phyloP scores from a whole-genome alignment of 73 alveolate species.

The Stentor roeselii region DNA sequence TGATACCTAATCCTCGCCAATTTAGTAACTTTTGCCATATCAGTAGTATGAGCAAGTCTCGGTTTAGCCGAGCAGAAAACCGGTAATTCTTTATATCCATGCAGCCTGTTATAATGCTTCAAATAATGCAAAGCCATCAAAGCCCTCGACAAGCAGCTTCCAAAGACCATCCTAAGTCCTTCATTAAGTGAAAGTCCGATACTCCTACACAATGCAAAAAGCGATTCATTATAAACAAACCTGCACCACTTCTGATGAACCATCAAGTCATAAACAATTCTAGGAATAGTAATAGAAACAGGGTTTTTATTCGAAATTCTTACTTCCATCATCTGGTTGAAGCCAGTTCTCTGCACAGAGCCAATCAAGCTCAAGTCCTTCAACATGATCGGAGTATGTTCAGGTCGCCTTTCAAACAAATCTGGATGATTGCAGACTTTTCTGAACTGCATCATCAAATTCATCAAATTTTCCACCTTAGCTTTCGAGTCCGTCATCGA shows the following conservation, averaged over 20 bases:
- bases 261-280: slow-evolving; percentile 79
- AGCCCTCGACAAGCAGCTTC: neutral
- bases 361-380: slow-evolving; percentile 58
- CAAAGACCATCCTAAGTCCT: slow-evolving; percentile 14
- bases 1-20: neutral
- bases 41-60: neutral
- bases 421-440: slow-evolving; percentile 98
- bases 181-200: slow-evolving; percentile 30
- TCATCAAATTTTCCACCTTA: slow-evolving; percentile 90
- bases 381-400: slow-evolving; percentile 85
- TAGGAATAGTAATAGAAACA: slow-evolving; percentile 70
- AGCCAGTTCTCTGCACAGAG: slow-evolving; percentile 37
- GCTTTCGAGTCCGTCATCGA: slow-evolving; percentile 81
- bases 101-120: slow-evolving; percentile 26
- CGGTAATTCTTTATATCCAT: neutral
- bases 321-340: slow-evolving; percentile 38
- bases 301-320: slow-evolving; percentile 57
- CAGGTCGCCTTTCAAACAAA: slow-evolving; percentile 93
- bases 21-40: neutral
- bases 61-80: too few species aligned
- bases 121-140: slow-evolving; percentile 30
- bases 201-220: slow-evolving; percentile 2
- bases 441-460: slow-evolving; percentile 92
- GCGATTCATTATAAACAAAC: neutral
- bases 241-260: slow-evolving; percentile 20